Base-by-base conservation (phyloP, 768 basidiomycete genomes). In the Lactifluus subvellereus region DNA sequence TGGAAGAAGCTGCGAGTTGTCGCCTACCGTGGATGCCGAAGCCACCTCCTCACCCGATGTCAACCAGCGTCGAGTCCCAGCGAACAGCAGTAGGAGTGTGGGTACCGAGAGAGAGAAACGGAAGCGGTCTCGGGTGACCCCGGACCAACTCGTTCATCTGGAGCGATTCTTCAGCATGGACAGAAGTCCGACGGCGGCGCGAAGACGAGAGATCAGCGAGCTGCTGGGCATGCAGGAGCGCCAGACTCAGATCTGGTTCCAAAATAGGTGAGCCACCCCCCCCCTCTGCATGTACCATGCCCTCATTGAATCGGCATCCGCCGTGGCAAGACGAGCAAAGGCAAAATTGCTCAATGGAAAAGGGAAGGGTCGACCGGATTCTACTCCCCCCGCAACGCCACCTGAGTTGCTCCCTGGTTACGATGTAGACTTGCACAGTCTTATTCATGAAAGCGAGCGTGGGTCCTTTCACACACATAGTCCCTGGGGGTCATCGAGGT, bases 231-330 rank as follows among this genome's bases (percentile, higher is more conserved):
- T 93, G 87, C 82, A 88, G 55, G 91, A 92, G 74, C 84, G 89
- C 42, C 91, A 92, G 77, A 91, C 88, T 0, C 91, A 92, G 74
- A 88, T 93, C 52, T 92, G 91, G 91, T 93, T 91, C 69, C 90
- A 93, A 72, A 92, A 93, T 71, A 79, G 90, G 90, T 87, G 66
- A 61, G 77, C 66, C 11, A 18, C 33, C 65, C 43, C 59, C 16
- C 42, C 22, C 9, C 14, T 54, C 68, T 32, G 7, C 67, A 66
- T 5, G 56, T 51, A 4, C 40, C 65, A 13, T 43, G 38, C 35
- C 37, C 6, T 20, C 45, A 51, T 56, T 53, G 18, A 52, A 54
- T 27, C 47, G 49, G 51, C 13, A 47, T 14, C 42, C 35, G 47
- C 9, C 30, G 51, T 52, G 51, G 37, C 52, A 48, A 91, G 91